These are phyloP conservation scores for Paraglomus brasilianum DNA, from an alignment of 192 early-diverging fungal species.

Conservation along the genomic window DNA sequence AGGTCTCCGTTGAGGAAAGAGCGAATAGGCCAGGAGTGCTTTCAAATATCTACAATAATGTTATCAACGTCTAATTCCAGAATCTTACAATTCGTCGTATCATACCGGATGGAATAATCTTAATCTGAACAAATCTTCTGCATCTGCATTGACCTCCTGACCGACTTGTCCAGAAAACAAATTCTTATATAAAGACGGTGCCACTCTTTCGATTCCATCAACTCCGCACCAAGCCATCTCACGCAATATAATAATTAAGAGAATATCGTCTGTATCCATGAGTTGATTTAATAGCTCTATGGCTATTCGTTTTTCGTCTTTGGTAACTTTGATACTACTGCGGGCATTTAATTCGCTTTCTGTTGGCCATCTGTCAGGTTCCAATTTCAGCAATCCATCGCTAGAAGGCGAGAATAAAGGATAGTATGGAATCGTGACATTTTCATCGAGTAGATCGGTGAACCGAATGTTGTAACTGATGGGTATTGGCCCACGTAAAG, in stretches of 20 bases:
- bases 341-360: no score
- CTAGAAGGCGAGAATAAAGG: no score
- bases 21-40: slow-evolving; percentile 30
- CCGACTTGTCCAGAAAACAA: slow-evolving; percentile 50
- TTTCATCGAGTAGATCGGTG: slow-evolving; percentile 9
- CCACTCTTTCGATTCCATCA: slow-evolving; percentile 42
- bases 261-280: no score
- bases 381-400: no score
- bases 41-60: slow-evolving; percentile 27
- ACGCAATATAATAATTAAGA: no score
- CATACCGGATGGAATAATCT: slow-evolving; percentile 54
- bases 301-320: no score
- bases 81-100: slow-evolving; percentile 22
- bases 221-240: slow-evolving; percentile 46
- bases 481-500: slow-evolving; percentile 25
- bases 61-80: slow-evolving; percentile 22
- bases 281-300: no score
- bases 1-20: slow-evolving; percentile 43
- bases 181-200: slow-evolving; percentile 45
- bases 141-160: slow-evolving; percentile 2
- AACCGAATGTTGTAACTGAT: slow-evolving; percentile 11
- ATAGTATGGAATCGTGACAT: slow-evolving; percentile 40
- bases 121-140: slow-evolving; percentile 27
- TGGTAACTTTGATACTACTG: no score
- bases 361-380: no score